Evolutionary conservation across 352 stramenopile species (phyloP), one percentile per base, ranked within the genome.

Genomic region (Globisporangium paroecandrum): DNA sequence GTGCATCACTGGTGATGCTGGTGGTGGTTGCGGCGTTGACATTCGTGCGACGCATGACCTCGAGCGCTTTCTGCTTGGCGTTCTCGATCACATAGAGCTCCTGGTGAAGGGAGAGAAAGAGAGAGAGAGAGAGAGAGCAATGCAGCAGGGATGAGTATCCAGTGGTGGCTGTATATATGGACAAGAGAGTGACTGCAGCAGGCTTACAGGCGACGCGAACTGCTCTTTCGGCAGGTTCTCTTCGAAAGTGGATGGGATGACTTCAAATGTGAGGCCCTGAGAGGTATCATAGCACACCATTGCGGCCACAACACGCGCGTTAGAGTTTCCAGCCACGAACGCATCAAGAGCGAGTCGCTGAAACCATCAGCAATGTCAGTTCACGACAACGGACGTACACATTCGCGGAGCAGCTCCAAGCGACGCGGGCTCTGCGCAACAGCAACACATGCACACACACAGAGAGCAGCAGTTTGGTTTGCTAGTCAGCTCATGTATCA

Each of bases 201-300:
- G 15, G 58, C 67, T 64, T 54, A 88, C 79, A 8, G 86, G 82
- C 46, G 82, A 79, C 29, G 79, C 56, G 66, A 94, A 94, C 24
- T 69, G 70, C 58, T 82, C 72, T 72, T 93, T 94, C 55, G 83
- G 79, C 15, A 94, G 71, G 60, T 92, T 90, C 67, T 94, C 87
- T 69, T 94, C 84, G 69, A 94, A 94, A 10, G 76, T 90, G 8
- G 87, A 94, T 27, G 85, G 81, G 51, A 94, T 85, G 47, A 94
- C 84, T 41, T 94, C 83, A 59, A 93, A 92, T 0, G 41, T 66
- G 36, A 94, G 75, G 60, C 85, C 85, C 85, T 94, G 61, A 24
- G n/a, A 20, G 38, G 13, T 46, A 46, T 46, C 12, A 8, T 1
- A 51, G 13, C 47, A 13, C 15, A 54, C 53, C 46, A 27, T 25